Base-by-base conservation (phyloP, 2,329 filamentous ascomycete genomes). In the Nemania sp. region DNA sequence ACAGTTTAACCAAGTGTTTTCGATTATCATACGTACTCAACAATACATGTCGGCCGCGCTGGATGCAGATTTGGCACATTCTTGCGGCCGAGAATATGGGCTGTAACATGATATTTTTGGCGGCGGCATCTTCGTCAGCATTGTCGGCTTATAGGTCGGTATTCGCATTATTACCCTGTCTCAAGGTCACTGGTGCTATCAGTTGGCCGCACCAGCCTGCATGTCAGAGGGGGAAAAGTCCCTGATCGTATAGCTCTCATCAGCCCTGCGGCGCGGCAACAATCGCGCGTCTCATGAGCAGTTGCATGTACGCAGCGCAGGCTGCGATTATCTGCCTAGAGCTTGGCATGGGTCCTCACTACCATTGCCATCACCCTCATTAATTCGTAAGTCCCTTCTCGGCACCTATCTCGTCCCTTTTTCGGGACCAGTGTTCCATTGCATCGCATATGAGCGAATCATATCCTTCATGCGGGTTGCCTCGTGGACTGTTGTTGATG, bases 241-340 rank as follows among this genome's bases (percentile, higher is more conserved):
- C 44, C 46, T 30, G 24, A 46, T 55, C 44, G 44, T 34, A 58
- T 47, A 49, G 48, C 40, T 45, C 34, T 52, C 52, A 46, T 49
- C 56, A 58, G 56, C 52, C 56, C 56, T 58, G 56, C 40, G 52
- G 49, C 44, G 56, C 52, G 44, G 48, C 49, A 43, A 41, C 34
- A 15, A 34, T 43, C 22, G 5, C 52, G 28, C 31, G 33, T 49
- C n/a, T n/a, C n/a, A n/a, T n/a, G n/a, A n/a, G n/a, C n/a, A n/a
- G n/a, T n/a, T n/a, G n/a, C n/a, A n/a, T n/a, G n/a, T n/a, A n/a
- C n/a, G n/a, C n/a, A n/a, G n/a, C n/a, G n/a, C n/a, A n/a, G n/a
- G n/a, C n/a, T n/a, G n/a, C n/a, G n/a, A n/a, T n/a, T n/a, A n/a
- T n/a, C n/a, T n/a, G n/a, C n/a, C n/a, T n/a, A n/a, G n/a, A n/a